Evolutionary conservation across 2,329 filamentous ascomycete species (phyloP).

Genomic region (Nemania sp.): DNA sequence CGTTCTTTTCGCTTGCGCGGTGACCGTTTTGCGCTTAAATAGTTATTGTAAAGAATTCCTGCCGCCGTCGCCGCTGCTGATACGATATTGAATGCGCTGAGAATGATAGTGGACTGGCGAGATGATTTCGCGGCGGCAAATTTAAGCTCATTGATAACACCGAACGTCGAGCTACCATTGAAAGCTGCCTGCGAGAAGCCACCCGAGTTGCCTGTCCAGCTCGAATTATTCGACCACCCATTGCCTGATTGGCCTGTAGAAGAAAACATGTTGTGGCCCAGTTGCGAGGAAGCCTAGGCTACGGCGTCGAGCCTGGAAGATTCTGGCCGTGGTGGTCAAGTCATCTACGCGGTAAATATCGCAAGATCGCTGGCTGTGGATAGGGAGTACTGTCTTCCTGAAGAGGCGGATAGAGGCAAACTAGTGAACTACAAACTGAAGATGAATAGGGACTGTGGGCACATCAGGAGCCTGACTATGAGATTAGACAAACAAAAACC

Average conservation of each 20-base stretch:
- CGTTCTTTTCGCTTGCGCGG: constrained; percentile 43
- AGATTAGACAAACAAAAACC: constrained; percentile 50
- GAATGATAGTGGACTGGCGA: constrained; percentile 63
- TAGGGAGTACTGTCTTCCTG: constrained; percentile 19
- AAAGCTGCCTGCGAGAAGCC: constrained; percentile 36
- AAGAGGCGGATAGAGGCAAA: constrained; percentile 28
- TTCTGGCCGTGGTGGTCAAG: constrained; percentile 43
- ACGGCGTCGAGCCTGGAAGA: constrained; percentile 36
- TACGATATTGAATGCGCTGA: constrained; percentile 63
- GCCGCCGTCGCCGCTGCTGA: constrained; percentile 59
- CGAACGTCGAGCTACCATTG: constrained; percentile 47
- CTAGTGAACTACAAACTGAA: constrained; percentile 32
- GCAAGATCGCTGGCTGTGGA: constrained; percentile 38
- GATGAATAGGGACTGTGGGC: constrained; percentile 32
- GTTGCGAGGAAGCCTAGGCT: constrained; percentile 32
- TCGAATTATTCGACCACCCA: constrained; percentile 36
- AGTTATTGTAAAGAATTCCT: constrained; percentile 62
- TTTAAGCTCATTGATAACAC: constrained; percentile 54
- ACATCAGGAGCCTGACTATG: constrained; percentile 43
- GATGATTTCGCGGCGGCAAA: constrained; percentile 60
- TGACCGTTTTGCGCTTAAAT: constrained; percentile 48
- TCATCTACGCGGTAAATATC: constrained; percentile 48
- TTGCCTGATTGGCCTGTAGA: constrained; percentile 31
- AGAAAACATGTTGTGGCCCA: constrained; percentile 31
- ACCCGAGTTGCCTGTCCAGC: constrained; percentile 28